Conservation (phyloP, 2,329 filamentous ascomycete species). For the Hypoxylon sp. region DNA sequence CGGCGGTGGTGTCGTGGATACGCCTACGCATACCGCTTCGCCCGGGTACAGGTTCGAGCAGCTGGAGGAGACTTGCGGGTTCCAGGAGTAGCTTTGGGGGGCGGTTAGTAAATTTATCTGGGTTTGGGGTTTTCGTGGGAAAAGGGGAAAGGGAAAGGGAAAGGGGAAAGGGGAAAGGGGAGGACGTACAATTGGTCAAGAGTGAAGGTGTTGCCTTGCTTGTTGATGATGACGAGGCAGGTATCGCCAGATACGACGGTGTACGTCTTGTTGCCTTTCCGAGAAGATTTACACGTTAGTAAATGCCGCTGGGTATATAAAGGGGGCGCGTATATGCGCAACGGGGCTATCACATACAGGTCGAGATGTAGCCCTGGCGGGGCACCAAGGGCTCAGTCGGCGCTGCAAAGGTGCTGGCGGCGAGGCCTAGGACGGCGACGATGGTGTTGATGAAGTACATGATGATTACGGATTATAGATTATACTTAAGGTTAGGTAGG, state of each 20-base stretch:
- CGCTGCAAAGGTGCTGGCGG: conserved; percentile 39
- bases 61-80: conserved; percentile 33
- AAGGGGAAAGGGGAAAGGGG: no score
- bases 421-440: conserved; percentile 38
- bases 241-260: conserved; percentile 43
- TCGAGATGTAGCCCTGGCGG: conserved; percentile 46
- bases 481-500: conserved; percentile 1
- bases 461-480: conserved; percentile 35
- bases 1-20: conserved; percentile 6
- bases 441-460: conserved; percentile 46
- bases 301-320: no score
- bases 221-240: conserved; percentile 44
- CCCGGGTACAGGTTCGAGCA: conserved; percentile 47
- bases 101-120: not conserved
- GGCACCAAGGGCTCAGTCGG: conserved; percentile 40
- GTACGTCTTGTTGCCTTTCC: conserved; percentile 45
- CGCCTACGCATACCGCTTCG: conserved; percentile 46
- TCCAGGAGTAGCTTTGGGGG: conserved; percentile 36
- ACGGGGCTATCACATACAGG: conserved; percentile 38
- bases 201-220: conserved; percentile 53
- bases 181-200: conserved; percentile 47
- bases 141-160: not conserved
- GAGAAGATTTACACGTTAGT: conserved; percentile 10
- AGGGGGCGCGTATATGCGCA: not conserved
- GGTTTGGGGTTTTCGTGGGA: not conserved